Evolutionary conservation across 2,329 filamentous ascomycete genomes (phyloP).

Genomic region (Epichloe brachyelytri): DNA sequence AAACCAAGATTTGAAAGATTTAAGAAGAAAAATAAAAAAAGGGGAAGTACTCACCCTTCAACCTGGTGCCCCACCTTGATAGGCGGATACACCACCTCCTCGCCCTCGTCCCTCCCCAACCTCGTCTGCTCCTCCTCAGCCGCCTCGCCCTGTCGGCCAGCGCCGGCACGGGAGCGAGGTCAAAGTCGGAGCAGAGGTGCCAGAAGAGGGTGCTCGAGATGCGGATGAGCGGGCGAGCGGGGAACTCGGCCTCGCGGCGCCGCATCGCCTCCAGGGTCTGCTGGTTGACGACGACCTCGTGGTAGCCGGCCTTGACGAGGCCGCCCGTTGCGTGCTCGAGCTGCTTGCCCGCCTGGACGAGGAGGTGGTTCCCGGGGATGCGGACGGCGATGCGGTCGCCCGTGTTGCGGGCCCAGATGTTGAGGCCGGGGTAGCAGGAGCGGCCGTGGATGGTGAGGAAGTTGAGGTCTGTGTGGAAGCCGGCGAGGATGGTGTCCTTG

Average conservation of each 20-base stretch:
- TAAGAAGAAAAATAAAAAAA: background rate
- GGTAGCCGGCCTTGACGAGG: slow-evolving; percentile 47
- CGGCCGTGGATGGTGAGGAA: slow-evolving; percentile 53
- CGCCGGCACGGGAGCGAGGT: slow-evolving; percentile 37
- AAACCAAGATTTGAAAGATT: background rate
- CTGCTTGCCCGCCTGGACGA: slow-evolving; percentile 51
- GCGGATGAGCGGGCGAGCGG: slow-evolving; percentile 38
- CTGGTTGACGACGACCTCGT: slow-evolving; percentile 47
- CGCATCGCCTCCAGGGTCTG: slow-evolving; percentile 35
- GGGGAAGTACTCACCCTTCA: slow-evolving; percentile 31
- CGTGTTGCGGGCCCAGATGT: slow-evolving; percentile 53
- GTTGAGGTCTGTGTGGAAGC: slow-evolving; percentile 53
- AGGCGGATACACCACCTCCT: slow-evolving; percentile 31
- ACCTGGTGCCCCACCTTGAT: slow-evolving; percentile 50
- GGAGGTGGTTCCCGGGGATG: slow-evolving; percentile 44
- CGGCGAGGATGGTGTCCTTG: slow-evolving; percentile 45
- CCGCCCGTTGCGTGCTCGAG: slow-evolving; percentile 49
- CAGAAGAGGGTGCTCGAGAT: slow-evolving; percentile 51
- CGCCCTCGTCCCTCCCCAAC: slow-evolving; percentile 40
- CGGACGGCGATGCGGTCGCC: slow-evolving; percentile 44
- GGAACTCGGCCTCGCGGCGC: slow-evolving; percentile 25
- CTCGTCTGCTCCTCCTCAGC: slow-evolving; percentile 34
- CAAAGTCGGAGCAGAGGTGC: slow-evolving; percentile 44
- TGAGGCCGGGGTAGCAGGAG: slow-evolving; percentile 46
- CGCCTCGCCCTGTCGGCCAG: slow-evolving; percentile 31